Evolutionary conservation across 257 asterid species (phyloP), one percentile per base, ranked within the genome.

Genomic region (Catharanthus roseus): DNA sequence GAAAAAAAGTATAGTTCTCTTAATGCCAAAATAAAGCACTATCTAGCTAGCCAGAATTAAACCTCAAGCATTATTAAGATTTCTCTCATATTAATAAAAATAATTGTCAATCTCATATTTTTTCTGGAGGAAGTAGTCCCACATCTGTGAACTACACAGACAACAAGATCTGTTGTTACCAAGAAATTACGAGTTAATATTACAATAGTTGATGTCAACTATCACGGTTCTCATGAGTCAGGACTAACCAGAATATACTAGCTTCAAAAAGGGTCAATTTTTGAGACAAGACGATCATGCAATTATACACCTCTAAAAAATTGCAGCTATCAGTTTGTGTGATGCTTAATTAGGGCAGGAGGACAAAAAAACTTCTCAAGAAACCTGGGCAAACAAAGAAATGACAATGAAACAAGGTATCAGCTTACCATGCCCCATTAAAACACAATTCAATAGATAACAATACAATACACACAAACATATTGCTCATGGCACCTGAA

Each of bases 401-500:
- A 47, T n/a, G 10, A 64, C 21, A 63, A 61, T 39, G 34, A 53
- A 50, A 69, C 33, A 64, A 61, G 33, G 18, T 23, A 78, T 71
- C 82, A 81, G 82, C 69, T 65, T 44, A 74, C 42, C 42, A 12
- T 56, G 60, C 51, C 42, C 50, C 15, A 51, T 47, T 55, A 45
- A 69, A 63, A 3, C 18, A 55, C n/a, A 15, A 28, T 19, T 28
- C 33, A 26, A 47, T 65, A 15, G 29, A 3, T 56, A 70, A 70
- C 42, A 9, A n/a, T 53, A 54, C 45, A 7, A 19, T 9, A 31
- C 21, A 44, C 45, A 76, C 15, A 28, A 55, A 23, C 26, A 49
- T 13, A 50, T 65, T 60, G 44, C 65, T 63, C 39, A 76, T 2
- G 49, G 68, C 63, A 87, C 98, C 96, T 90, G 89, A 82, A 80